Evolutionary conservation across 2,329 filamentous ascomycete species (phyloP), one percentile per base, ranked within the genome.

Genomic region (Pseudopithomyces chartarum): DNA sequence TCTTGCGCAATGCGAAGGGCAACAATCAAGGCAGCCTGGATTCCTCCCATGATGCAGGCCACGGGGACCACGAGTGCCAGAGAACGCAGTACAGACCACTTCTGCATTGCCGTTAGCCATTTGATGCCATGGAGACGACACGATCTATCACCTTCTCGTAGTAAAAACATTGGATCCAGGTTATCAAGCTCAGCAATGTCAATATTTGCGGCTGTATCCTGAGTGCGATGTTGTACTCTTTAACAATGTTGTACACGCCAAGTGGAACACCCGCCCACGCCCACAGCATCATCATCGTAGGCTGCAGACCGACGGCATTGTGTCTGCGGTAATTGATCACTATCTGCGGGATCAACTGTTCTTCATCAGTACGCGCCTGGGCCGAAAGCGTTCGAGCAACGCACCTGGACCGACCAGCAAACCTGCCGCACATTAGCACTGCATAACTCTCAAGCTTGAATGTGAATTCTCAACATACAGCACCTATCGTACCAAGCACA

Each of bases 231-330:
- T 83, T 85, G 73, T 84, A 83, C 15, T 79, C 66, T 51, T 80
- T 77, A 0, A 82, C 81, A 34, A 85, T 84, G 60, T 84, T 85
- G 69, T 85, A 85, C 12, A 85, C 82, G 2, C 88, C 88, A 0
- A 90, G 77, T 0, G 87, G 87, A 0, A 90, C 84, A 0, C 88
- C 88, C 1, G 88, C 88, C 76, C 81, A 84, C 0, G 86, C 85
- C 82, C 88, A 90, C 2, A 90, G 79, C 69, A 90, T 82, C 87
- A 90, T 90, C 87, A 90, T 90, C 0, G 85, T 85, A 0, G 85
- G 82, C 48, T 90, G 87, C 0, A 90, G 78, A 0, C 87, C 88
- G 0, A 79, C 83, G 1, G 87, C 87, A 76, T 89, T 81, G 69
- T 90, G 87, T 1, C 87, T 80, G 4, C 84, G 81, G 64, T 87